A percentile compares a stretch with the other conserved stretches of the same genome.
These are phyloP conservation scores for Trametopsis cervina DNA, from an alignment of 768 basidiomycete genomes.

Conservation along the genomic window DNA sequence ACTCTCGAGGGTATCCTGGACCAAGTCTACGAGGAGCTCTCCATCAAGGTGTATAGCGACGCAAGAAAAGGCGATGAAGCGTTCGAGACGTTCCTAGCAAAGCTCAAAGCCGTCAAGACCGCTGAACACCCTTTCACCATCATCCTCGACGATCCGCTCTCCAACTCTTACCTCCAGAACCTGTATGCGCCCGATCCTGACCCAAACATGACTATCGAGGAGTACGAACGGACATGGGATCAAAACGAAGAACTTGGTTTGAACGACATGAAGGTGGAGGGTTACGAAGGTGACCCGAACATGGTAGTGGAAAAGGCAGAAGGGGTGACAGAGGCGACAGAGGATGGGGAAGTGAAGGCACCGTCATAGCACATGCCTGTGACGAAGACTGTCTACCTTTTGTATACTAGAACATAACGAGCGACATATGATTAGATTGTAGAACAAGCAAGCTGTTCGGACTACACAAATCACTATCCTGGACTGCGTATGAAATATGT, in stretches of 20 bases:
- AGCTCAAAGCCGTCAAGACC: slow-evolving; percentile 72
- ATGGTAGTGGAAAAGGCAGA: not conserved
- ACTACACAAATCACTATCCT: no score
- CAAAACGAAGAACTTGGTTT: slow-evolving; percentile 95
- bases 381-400: no score
- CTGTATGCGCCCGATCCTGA: slow-evolving; percentile 97
- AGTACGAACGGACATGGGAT: slow-evolving; percentile 78
- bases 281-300: slow-evolving; percentile 39
- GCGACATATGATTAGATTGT: no score
- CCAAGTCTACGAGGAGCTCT: slow-evolving; percentile 93
- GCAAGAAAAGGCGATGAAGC: slow-evolving; percentile 43
- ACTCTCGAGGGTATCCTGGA: slow-evolving; percentile 93
- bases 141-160: slow-evolving; percentile 91
- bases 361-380: not conserved
- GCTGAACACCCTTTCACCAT: slow-evolving; percentile 81
- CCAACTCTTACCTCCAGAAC: slow-evolving; percentile 95
- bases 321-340: not conserved
- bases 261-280: slow-evolving; percentile 83
- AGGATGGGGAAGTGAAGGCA: not conserved
- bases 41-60: slow-evolving; percentile 80
- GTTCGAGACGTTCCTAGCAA: slow-evolving; percentile 73
- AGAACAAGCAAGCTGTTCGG: no score
- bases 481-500: no score
- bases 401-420: no score
- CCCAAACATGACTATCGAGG: slow-evolving; percentile 82